Base-by-base conservation (phyloP, 306 rosid species). In the Canavalia gladiata region DNA sequence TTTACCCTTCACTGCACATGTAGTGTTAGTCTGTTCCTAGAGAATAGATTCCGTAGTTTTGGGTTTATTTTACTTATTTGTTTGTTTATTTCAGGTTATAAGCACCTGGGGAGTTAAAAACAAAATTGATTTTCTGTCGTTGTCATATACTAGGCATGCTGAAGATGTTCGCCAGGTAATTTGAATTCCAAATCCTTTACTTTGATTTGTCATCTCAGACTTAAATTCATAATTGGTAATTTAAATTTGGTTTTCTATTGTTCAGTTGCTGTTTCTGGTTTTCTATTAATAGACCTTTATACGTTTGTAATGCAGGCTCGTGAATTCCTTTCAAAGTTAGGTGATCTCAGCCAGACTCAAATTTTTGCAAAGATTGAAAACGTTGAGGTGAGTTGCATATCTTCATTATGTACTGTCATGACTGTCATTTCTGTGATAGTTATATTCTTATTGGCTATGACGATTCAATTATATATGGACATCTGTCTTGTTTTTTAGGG, bases 291-390 rank as follows among this genome's bases (percentile, higher is more conserved):
- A 37, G 33, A 72, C 11, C 8, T 46, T 18, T 74, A 52, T 73
- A 30, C 72, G 74, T 72, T 81, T 77, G 63, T 70, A 70, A 63
- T 83, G 79, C 85, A 95, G 98, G 97, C 98, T 45, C 97, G 97
- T 11, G 90, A 88, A n/a, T 95, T 92, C 77, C 90, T 95, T 83
- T 95, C 97, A 13, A 87, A 87, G 63, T 85, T 90, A 57, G 95
- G 97, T 4, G 90, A 83, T 77, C 88, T 95, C 83, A 87, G 82
- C 57, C 91, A 89, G 83, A 91, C 98, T 76, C 98, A 95, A 81
- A 92, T 95, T 82, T 91, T 91, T 76, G 98, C 98, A 0, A 95
- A 95, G 90, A 95, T 95, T 74, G 98, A 95, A 88, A 92, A 89
- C 42, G 83, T 87, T 50, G 98, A 95, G 92, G 98, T 91, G 65